Evolutionary conservation across 768 basidiomycete species (phyloP).

Genomic region (Chalciporus chontae): DNA sequence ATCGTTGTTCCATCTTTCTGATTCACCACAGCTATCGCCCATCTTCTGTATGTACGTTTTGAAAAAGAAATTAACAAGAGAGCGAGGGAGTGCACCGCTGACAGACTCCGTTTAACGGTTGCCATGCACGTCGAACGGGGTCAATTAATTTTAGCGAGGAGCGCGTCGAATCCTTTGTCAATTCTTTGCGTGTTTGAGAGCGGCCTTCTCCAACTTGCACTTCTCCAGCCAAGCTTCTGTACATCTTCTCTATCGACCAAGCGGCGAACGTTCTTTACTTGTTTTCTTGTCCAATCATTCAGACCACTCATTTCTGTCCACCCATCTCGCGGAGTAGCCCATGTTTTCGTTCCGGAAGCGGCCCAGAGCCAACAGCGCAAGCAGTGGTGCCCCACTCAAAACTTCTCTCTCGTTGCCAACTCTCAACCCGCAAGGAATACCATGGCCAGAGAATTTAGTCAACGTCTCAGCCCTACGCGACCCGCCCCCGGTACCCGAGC

Average conservation of each 20-base stretch:
- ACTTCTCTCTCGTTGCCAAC: constrained; percentile 82
- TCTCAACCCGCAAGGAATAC: constrained; percentile 68
- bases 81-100: too few relatives aligned
- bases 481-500: constrained; percentile 28
- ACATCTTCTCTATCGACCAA: constrained; percentile 13
- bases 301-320: constrained; percentile 19
- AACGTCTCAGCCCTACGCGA: constrained; percentile 65
- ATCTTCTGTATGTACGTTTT: constrained; percentile 32
- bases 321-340: constrained; percentile 18
- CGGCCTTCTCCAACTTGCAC: constrained; percentile 18
- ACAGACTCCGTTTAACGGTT: constrained; percentile 13
- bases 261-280: constrained; percentile 25
- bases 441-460: constrained; percentile 83
- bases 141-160: constrained; percentile 20
- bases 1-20: constrained; percentile 10
- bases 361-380: constrained; percentile 45
- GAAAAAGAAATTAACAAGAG: constrained; percentile 18
- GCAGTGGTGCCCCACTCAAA: constrained; percentile 45
- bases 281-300: constrained; percentile 22
- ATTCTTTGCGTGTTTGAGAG: constrained; percentile 4
- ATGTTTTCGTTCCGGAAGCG: constrained; percentile 79
- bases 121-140: constrained; percentile 21
- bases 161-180: constrained; percentile 10
- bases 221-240: constrained; percentile 4
- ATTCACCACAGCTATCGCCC: constrained; percentile 25